Base-by-base conservation (phyloP, 176 grass and related monocot genomes). In the Canna indica region DNA sequence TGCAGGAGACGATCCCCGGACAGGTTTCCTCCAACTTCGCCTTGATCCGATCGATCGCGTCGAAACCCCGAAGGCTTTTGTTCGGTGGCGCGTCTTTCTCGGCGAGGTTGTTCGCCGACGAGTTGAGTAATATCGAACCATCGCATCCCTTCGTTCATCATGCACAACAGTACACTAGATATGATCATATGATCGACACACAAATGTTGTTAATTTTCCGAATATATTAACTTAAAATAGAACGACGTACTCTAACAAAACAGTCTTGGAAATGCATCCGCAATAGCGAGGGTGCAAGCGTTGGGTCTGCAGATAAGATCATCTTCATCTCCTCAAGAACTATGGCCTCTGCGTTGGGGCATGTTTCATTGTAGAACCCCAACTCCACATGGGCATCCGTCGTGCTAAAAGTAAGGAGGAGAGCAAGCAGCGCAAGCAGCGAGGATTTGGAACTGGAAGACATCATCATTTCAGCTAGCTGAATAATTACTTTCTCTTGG, bases 181-280 rank as follows among this genome's bases (percentile, higher is more conserved):
- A n/a, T n/a, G n/a, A n/a, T n/a, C n/a, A n/a, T n/a, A n/a, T n/a
- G n/a, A n/a, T n/a, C n/a, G n/a, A n/a, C n/a, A n/a, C n/a, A n/a
- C n/a, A n/a, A n/a, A n/a, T n/a, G n/a, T n/a, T n/a, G n/a, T n/a
- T n/a, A n/a, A n/a, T n/a, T n/a, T n/a, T n/a, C n/a, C n/a, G n/a
- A n/a, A n/a, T n/a, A n/a, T 20, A 58, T 46, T 18, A 60, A 29
- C 15, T 25, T 1, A 8, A 3, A 39, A 4, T 39, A 72, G 4
- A 47, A 7, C 24, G 67, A 36, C 77, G 59, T 73, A 80, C 78
- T 38, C 68, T 59, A 41, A 80, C 85, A 71, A 87, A 85, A 78
- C 85, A 87, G 73, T 87, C 85, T 57, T 87, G 85, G 80, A 91
- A 91, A 45, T 91, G 88, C 6, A 91, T 79, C 0, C 85, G 82